Evolutionary conservation across 2,329 filamentous ascomycete species (phyloP).

Genomic region (Trichoderma hamatum): DNA sequence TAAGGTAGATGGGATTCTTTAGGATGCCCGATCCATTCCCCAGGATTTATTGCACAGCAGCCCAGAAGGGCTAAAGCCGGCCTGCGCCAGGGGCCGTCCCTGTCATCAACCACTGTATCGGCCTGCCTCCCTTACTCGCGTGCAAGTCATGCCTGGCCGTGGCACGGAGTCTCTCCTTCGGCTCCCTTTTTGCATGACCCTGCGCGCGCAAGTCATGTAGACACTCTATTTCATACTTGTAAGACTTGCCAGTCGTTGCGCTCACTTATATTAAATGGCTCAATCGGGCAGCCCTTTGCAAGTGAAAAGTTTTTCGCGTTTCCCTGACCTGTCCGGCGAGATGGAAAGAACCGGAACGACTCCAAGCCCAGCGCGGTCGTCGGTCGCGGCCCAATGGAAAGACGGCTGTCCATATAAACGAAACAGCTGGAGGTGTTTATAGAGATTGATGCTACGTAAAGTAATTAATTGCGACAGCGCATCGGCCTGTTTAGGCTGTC

Average conservation of each 20-base stretch:
- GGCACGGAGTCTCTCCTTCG: not conserved
- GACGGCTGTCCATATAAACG: constrained; percentile 9
- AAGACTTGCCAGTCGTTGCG: not conserved
- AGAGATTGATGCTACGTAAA: not conserved
- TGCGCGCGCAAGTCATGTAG: constrained; percentile 22
- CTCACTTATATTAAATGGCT: constrained; percentile 24
- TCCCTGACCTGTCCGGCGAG: not conserved
- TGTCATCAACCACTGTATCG: not conserved
- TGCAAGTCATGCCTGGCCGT: not conserved
- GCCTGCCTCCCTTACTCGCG: not conserved
- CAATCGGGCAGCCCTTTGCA: constrained; percentile 8
- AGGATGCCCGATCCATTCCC: constrained; percentile 21
- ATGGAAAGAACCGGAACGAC: constrained; percentile 18
- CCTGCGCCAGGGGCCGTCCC: constrained; percentile 27
- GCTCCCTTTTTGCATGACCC: constrained; percentile 3
- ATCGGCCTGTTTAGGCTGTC: not conserved
- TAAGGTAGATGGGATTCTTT: not conserved
- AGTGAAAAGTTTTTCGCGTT: not conserved
- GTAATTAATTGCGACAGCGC: not conserved
- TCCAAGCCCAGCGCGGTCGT: not conserved
- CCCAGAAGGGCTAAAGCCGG: constrained; percentile 1
- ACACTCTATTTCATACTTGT: not conserved
- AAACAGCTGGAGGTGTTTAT: not conserved
- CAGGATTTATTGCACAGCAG: constrained; percentile 22
- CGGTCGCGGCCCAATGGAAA: constrained; percentile 21